Percentiles rank a stretch among this genome's conserved stretches.
These are phyloP conservation scores for Coniochaeta sp. DNA, from an alignment of 2,329 filamentous ascomycete species.

Conservation along the genomic window DNA sequence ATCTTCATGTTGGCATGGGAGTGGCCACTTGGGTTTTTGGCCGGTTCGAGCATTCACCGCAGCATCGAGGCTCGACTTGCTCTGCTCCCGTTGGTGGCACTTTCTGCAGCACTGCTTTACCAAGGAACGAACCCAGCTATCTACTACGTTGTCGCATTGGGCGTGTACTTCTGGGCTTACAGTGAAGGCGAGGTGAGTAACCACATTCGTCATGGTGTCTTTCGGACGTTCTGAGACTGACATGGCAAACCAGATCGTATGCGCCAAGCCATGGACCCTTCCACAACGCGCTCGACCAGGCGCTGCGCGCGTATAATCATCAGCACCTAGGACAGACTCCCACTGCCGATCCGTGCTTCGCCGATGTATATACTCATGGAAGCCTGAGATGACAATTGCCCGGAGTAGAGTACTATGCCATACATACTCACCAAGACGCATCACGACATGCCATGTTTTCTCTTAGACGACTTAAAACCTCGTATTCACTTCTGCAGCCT, in stretches of 20 bases:
- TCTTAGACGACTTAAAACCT: not conserved
- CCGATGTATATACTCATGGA: not conserved
- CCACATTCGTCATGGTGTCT: not conserved
- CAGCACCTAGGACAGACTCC: not conserved
- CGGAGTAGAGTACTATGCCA: not conserved
- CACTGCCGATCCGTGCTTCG: not conserved
- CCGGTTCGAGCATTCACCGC: slow-evolving; percentile 71
- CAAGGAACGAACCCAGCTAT: slow-evolving; percentile 87
- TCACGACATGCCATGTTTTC: not conserved
- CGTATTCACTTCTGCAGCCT: not conserved
- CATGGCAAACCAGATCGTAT: slow-evolving; percentile 46
- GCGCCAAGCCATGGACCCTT: slow-evolving; percentile 62
- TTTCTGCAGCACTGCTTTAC: slow-evolving; percentile 74
- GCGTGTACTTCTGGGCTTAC: slow-evolving; percentile 93
- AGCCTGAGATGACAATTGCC: not conserved
- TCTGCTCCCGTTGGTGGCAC: slow-evolving; percentile 68
- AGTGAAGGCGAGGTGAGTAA: slow-evolving; percentile 85
- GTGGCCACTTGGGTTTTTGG: slow-evolving; percentile 76
- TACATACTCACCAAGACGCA: not conserved
- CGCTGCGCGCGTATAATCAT: slow-evolving; percentile 6
- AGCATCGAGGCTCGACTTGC: slow-evolving; percentile 82
- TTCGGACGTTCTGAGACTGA: not conserved
- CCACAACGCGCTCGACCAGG: slow-evolving; percentile 41
- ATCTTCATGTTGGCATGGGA: slow-evolving; percentile 77
- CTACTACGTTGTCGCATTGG: slow-evolving; percentile 82